Base-by-base conservation (phyloP, 164 flowering plant species). In the Taxillus chinensis region DNA sequence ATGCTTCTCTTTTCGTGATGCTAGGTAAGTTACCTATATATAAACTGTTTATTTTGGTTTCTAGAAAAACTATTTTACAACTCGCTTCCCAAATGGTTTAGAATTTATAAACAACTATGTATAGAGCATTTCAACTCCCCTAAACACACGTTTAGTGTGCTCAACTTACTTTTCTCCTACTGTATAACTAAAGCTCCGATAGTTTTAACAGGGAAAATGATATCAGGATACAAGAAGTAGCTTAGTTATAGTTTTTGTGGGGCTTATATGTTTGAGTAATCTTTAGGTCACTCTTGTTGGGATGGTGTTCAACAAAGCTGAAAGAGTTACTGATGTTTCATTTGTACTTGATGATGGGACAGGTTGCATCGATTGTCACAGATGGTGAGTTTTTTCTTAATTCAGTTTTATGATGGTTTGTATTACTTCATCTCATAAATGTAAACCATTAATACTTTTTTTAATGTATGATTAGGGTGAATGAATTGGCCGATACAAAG, bases 331-430 rank as follows among this genome's bases (percentile, higher is more conserved):
- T 12, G 91, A 95, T 72, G 77, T 82, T 57, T 59, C 77, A 13
- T 89, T 91, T 48, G 64, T 67, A 41, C 73, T 95, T 9, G 93
- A 91, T 74, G 99, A 95, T 79, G 99, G 99, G 5, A 95, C 96
- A 0, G 96, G 96, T 15, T 78, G 86, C n/a, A 68, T 87, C 51
- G 85, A 83, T 39, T 84, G 93, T 67, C 72, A 64, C 43, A 80
- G 82, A 84, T 95, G 99, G 97, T 93, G 54, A 54, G 39, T 57
- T 37, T 50, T 53, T 53, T 43, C 46, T 43, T 43, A 43, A 43
- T 43, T 6, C 2, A 0, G 1, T 17, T 53, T 53, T 17, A 15
- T 38, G 5, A 2, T 55, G 16, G 7, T 55, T 55, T n/a, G 40
- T n/a, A 38, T 17, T n/a, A 3, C 9, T 55, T 55, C 16, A n/a